Evolutionary conservation across 31 red algal genomes (phyloP), one percentile per base, ranked within the genome.

Genomic region (Porphyra umbilicalis): DNA sequence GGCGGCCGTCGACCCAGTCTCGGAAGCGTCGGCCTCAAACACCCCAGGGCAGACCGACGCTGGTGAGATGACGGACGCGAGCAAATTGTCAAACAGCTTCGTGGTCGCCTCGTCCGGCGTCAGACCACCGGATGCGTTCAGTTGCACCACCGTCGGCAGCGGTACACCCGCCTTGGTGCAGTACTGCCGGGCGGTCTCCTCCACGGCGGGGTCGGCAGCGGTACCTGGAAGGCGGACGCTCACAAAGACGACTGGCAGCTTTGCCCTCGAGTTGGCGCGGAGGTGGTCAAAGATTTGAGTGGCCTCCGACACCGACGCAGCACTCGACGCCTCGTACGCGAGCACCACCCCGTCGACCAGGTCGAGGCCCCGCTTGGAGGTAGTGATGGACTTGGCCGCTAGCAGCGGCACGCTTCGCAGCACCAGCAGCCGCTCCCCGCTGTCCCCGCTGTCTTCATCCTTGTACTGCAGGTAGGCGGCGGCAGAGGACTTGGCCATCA

Each of bases 1-100:
- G 33, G 35, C 77, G 29, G 75, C 57, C 42, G 90, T 71, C 57
- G 57, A 71, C 25, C 57, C 57, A 18, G 57, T n/a, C 57, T 29
- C 57, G 1, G 57, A 71, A 1, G 25, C 57, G 25, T 71, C 57
- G 16, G 16, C 14, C 57, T 71, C 30, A 29, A 71, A 71, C 13
- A 71, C 14, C 57, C 57, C 57, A 18, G 57, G 57, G 57, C 57
- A 71, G 25, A 71, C 57, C 57, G 25, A n/a, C 4, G 2, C 20
- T 29, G 57, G 57, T 29, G 57, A n/a, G 8, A 71, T 71, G 25
- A 71, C 57, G 25, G 57, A 1, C 6, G 11, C 25, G 3, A 71
- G 57, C 57, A 71, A 29, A 29, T 18, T 71, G 57, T 71, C 57
- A 71, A 71, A n/a, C 20, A 71, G 0, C 25, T 18, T 29, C 13